A percentile compares a stretch with the other conserved stretches of the same genome.
These are phyloP conservation scores for Kernera saxatilis DNA, from an alignment of 345 rosid genomes.

Conservation along the genomic window DNA sequence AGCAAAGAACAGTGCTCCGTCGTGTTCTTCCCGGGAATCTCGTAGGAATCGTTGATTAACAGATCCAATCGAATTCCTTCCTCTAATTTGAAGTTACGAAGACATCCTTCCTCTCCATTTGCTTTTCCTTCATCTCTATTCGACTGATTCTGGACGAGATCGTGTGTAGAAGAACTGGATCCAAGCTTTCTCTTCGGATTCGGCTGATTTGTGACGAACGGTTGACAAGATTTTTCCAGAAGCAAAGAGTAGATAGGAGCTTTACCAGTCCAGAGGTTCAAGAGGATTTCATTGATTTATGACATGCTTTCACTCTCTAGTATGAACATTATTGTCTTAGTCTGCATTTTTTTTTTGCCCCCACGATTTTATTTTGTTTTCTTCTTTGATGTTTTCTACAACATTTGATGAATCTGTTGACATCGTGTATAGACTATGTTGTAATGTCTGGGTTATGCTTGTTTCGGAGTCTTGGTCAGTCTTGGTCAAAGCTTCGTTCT, in stretches of 20 bases:
- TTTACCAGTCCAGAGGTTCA: slow-evolving; percentile 72
- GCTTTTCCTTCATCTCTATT: background rate
- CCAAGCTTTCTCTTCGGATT: slow-evolving; percentile 11
- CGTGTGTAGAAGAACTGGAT: slow-evolving; percentile 3
- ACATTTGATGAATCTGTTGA: too few species aligned
- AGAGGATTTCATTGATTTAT: slow-evolving; percentile 50
- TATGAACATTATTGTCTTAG: too few species aligned
- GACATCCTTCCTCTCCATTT: background rate
- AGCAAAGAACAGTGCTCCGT: background rate
- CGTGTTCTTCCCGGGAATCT: background rate
- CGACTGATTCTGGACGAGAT: background rate
- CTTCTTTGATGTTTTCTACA: too few species aligned
- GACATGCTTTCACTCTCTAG: too few species aligned
- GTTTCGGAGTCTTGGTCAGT: too few species aligned
- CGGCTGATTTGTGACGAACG: background rate
- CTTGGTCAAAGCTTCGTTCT: background rate
- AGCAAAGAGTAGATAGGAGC: slow-evolving; percentile 62
- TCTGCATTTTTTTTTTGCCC: too few species aligned
- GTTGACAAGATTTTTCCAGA: slow-evolving; percentile 51
- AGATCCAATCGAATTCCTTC: slow-evolving; percentile 1
- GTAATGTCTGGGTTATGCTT: background rate
- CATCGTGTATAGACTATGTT: too few species aligned
- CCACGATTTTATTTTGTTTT: background rate
- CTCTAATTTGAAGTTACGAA: background rate
- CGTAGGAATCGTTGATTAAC: slow-evolving; percentile 5